These are phyloP conservation scores for Citrus sinensis DNA, from an alignment of 345 rosid genomes.

Conservation along the genomic window DNA sequence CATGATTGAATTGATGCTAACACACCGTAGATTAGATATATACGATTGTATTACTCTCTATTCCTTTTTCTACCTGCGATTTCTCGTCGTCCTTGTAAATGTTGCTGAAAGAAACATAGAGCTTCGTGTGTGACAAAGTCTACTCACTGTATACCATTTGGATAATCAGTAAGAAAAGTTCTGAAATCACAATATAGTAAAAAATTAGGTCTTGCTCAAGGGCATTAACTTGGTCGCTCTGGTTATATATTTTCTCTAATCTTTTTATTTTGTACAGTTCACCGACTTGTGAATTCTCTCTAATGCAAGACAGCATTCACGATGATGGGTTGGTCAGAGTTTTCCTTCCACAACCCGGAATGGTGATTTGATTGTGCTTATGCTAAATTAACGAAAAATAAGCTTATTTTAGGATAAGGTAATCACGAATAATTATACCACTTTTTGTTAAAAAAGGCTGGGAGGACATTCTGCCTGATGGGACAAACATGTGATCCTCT, in stretches of 20 bases:
- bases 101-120: constrained; percentile 25
- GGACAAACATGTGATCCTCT: background rate
- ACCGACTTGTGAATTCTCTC: background rate
- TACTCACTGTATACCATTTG: constrained; percentile 27
- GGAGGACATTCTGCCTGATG: background rate
- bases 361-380: too few relatives aligned
- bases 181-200: constrained; percentile 18
- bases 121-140: constrained; percentile 22
- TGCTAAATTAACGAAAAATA: background rate
- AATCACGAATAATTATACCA: too few relatives aligned
- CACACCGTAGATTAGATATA: constrained; percentile 41
- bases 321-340: background rate
- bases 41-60: constrained; percentile 12
- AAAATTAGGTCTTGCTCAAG: background rate
- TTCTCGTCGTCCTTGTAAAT: constrained; percentile 37
- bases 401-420: background rate
- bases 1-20: constrained; percentile 46
- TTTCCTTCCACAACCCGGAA: background rate
- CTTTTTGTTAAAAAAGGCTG: too few relatives aligned
- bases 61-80: background rate
- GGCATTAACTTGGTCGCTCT: background rate
- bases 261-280: background rate
- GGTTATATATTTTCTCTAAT: background rate
- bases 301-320: background rate
- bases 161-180: constrained; percentile 22